Conservation (phyloP, 306 rosid genomes). For the Castanea sativa region DNA sequence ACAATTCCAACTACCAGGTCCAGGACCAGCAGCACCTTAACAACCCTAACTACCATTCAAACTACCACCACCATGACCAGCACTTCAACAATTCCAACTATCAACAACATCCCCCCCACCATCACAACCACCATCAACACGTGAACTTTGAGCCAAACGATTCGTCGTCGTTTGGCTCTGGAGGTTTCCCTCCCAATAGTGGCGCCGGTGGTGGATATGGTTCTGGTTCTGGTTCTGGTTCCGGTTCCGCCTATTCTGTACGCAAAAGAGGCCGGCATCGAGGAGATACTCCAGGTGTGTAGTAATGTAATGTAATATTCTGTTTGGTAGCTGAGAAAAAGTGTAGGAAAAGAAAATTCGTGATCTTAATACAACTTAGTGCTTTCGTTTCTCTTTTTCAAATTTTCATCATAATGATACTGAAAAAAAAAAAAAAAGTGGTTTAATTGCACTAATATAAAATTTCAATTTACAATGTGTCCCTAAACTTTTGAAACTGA, state of each 20-base stretch:
- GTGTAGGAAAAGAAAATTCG: neutral
- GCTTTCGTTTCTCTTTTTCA: too few relatives aligned
- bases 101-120: constrained; percentile 2
- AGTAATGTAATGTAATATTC: neutral
- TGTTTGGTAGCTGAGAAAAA: neutral
- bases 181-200: constrained; percentile 17
- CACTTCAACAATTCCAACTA: constrained; percentile 25
- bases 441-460: neutral
- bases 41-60: constrained; percentile 16
- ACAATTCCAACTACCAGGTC: constrained; percentile 10
- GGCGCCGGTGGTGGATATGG: neutral
- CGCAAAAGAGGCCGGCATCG: constrained; percentile 40
- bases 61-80: constrained; percentile 26
- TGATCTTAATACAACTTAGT: neutral
- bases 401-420: neutral
- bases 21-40: neutral
- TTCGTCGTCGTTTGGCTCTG: neutral
- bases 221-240: neutral
- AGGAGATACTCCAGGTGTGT: constrained; percentile 43
- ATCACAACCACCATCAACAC: constrained; percentile 13
- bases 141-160: constrained; percentile 6
- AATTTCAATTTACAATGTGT: too few relatives aligned
- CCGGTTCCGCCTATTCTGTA: constrained; percentile 12
- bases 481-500: too few relatives aligned
- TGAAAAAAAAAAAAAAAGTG: neutral